Conservation (phyloP, 2,329 filamentous ascomycete genomes). For the Furcasterigmium furcatum region DNA sequence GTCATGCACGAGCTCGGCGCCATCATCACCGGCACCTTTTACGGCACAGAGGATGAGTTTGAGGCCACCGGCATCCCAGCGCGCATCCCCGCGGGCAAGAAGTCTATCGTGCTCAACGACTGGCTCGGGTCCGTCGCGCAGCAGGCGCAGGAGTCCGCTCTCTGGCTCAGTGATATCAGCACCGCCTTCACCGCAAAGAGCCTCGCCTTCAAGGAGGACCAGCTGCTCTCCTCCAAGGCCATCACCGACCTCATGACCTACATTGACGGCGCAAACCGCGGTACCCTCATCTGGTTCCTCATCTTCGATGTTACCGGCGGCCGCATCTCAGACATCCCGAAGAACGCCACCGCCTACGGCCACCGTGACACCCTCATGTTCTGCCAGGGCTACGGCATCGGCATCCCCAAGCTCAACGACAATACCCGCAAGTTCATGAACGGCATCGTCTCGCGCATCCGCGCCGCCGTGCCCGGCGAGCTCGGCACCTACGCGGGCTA, state of each 20-base stretch:
- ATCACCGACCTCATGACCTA: constrained; percentile 51
- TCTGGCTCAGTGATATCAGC: constrained; percentile 43
- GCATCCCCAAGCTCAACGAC: constrained; percentile 39
- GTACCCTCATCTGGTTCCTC: constrained; percentile 55
- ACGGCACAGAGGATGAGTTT: constrained; percentile 56
- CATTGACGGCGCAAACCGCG: constrained; percentile 44
- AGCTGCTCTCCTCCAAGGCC: constrained; percentile 40
- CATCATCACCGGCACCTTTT: constrained; percentile 58
- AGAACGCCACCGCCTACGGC: constrained; percentile 56
- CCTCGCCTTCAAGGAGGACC: constrained; percentile 46
- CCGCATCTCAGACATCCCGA: constrained; percentile 52
- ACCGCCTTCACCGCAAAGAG: constrained; percentile 56
- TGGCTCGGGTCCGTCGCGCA: constrained; percentile 59
- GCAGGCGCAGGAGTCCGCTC: constrained; percentile 43
- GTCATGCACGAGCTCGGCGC: constrained; percentile 50
- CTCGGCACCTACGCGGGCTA: constrained; percentile 61
- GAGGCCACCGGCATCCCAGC: constrained; percentile 43
- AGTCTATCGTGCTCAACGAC: constrained; percentile 48
- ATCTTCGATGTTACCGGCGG: constrained; percentile 63
- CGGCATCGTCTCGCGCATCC: constrained; percentile 44
- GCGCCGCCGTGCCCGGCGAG: constrained; percentile 28
- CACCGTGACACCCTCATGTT: constrained; percentile 64
- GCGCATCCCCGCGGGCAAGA: constrained; percentile 38
- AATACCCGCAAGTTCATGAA: constrained; percentile 47
- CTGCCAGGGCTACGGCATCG: constrained; percentile 59